These are phyloP conservation scores for Aechmea fasciata DNA, from an alignment of 176 grass and related monocot species.

Conservation along the genomic window DNA sequence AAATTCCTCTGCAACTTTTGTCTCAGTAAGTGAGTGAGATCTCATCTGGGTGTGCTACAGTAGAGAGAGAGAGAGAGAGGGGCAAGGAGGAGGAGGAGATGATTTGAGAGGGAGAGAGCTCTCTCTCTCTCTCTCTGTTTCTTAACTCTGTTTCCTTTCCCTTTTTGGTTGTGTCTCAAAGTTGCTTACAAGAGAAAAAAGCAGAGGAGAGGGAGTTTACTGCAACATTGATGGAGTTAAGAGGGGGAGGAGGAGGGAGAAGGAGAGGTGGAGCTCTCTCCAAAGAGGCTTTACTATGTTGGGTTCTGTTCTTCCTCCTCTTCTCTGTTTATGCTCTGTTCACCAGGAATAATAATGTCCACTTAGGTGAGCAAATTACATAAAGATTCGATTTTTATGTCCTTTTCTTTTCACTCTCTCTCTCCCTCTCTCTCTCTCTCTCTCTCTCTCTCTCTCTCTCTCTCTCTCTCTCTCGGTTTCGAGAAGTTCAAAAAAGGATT, in stretches of 20 bases:
- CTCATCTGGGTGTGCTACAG: conserved; percentile 8
- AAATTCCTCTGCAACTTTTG: neutral
- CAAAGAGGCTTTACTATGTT: conserved; percentile 22
- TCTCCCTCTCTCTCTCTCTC: no score
- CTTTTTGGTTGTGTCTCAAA: neutral
- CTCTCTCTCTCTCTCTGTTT: neutral
- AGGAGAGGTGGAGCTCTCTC: conserved; percentile 24
- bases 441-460: no score
- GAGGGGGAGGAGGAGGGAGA: conserved; percentile 1
- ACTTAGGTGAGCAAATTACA: conserved; percentile 28
- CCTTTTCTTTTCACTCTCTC: neutral
- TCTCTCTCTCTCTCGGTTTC: no score
- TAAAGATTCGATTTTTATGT: neutral
- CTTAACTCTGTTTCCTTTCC: neutral
- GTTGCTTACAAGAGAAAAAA: conserved; percentile 5
- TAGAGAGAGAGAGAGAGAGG: conserved; percentile 14
- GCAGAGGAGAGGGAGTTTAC: neutral
- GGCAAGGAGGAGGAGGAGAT: neutral
- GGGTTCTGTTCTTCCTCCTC: conserved; percentile 19
- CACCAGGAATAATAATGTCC: neutral
- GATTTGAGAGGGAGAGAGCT: conserved; percentile 2
- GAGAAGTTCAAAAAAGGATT: no score
- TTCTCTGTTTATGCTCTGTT: conserved; percentile 18
- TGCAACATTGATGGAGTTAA: conserved; percentile 29
- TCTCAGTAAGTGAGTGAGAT: neutral